Conservation (phyloP, 2,329 filamentous ascomycete genomes). For the Phoma sp. region DNA sequence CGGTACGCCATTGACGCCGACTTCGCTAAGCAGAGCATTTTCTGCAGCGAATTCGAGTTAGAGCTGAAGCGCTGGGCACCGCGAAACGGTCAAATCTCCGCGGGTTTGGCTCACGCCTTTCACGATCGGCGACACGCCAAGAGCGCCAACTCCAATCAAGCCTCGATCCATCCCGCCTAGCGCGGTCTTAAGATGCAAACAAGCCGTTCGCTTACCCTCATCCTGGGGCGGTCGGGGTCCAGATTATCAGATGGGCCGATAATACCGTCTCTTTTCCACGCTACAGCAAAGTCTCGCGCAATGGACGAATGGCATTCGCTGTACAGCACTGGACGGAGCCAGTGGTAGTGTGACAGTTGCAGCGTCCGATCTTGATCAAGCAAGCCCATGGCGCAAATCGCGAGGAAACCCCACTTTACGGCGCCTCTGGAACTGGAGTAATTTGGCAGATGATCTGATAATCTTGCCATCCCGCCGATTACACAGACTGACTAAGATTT, state of each 20-base stretch:
- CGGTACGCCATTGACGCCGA: slow-evolving; percentile 1
- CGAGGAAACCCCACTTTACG: slow-evolving; percentile 17
- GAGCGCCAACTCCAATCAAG: slow-evolving; percentile 33
- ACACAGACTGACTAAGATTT: neutral
- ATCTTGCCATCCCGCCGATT: slow-evolving; percentile 3
- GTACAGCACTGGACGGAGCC: neutral
- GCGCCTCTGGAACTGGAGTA: slow-evolving; percentile 3
- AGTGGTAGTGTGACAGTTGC: slow-evolving; percentile 1
- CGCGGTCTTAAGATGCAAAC: slow-evolving; percentile 14
- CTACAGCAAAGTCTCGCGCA: slow-evolving; percentile 6
- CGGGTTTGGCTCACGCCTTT: slow-evolving; percentile 5
- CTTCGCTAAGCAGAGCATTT: neutral
- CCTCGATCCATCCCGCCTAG: slow-evolving; percentile 21
- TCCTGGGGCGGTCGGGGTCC: slow-evolving; percentile 23
- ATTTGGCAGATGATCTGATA: slow-evolving; percentile 34
- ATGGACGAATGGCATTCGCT: slow-evolving; percentile 6
- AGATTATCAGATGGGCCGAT: slow-evolving; percentile 44
- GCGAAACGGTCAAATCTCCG: slow-evolving; percentile 5
- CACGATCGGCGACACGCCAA: slow-evolving; percentile 24
- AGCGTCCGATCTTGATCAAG: neutral
- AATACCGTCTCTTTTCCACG: slow-evolving; percentile 16
- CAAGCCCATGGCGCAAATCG: slow-evolving; percentile 3
- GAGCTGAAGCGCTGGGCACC: slow-evolving; percentile 1
- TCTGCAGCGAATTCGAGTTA: slow-evolving; percentile 8
- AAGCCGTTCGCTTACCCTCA: slow-evolving; percentile 25